A percentile compares a stretch with the other conserved stretches of the same genome.
These are phyloP conservation scores for Psilocybe azurescens DNA, from an alignment of 768 basidiomycete genomes.

Conservation along the genomic window DNA sequence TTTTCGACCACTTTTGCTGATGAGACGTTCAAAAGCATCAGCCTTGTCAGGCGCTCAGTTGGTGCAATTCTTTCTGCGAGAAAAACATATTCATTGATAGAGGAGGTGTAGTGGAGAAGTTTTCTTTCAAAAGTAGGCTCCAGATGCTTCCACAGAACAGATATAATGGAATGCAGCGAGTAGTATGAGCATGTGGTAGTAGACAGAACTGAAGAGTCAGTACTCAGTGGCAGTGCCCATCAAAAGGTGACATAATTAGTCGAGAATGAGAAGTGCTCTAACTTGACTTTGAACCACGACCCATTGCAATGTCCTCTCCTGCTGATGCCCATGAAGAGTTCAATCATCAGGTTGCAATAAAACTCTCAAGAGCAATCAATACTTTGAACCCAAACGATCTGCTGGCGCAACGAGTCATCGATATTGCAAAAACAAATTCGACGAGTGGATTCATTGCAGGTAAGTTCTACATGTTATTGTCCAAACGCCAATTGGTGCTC, in stretches of 20 bases:
- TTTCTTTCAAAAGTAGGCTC: no score
- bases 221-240: slow-evolving; percentile 3
- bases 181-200: no score
- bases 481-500: slow-evolving; percentile 1
- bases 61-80: no score
- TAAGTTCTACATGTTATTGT: slow-evolving; percentile 33
- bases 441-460: slow-evolving; percentile 72
- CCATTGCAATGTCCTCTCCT: slow-evolving; percentile 33
- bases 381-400: slow-evolving; percentile 83
- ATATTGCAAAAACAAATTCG: slow-evolving; percentile 76
- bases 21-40: no score
- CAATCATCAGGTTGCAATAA: slow-evolving; percentile 73
- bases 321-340: slow-evolving; percentile 44
- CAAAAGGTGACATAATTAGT: slow-evolving; percentile 6
- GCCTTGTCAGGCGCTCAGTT: no score
- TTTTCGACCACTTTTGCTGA: no score
- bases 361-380: slow-evolving; percentile 83
- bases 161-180: no score
- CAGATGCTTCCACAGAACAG: no score
- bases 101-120: no score
- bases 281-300: slow-evolving; percentile 19
- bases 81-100: no score
- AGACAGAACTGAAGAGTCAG: no score
- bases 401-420: slow-evolving; percentile 78
- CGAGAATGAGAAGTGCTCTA: not conserved